These are phyloP conservation scores for Dactylellina leptospora DNA, from an alignment of 2,329 filamentous ascomycete species.

Conservation along the genomic window DNA sequence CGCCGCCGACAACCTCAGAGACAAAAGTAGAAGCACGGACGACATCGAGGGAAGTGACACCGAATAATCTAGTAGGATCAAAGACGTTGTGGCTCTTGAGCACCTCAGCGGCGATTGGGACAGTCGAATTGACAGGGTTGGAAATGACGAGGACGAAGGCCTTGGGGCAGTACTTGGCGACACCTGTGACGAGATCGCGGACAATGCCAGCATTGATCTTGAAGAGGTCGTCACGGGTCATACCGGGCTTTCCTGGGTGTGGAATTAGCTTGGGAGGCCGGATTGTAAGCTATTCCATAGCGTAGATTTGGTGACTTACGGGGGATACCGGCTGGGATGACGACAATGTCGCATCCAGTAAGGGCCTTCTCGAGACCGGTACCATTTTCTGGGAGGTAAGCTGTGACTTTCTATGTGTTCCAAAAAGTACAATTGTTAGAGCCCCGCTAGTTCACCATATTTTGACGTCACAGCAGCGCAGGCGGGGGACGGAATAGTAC, in stretches of 20 bases:
- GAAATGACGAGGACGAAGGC: conserved; percentile 97
- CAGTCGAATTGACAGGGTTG: conserved; percentile 99
- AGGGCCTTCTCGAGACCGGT: conserved; percentile 86
- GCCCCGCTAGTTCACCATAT: conserved; percentile 23
- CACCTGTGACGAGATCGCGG: conserved; percentile 86
- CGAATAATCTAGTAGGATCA: conserved; percentile 93
- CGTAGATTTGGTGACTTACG: conserved; percentile 68
- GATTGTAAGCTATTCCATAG: not conserved
- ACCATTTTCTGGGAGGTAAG: conserved; percentile 84
- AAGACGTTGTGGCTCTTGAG: conserved; percentile 93
- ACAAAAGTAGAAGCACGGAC: conserved; percentile 98
- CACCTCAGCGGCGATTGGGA: conserved; percentile 95
- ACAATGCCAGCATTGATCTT: conserved; percentile 99
- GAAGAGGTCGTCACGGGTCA: conserved; percentile 99
- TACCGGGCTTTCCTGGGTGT: conserved; percentile 88
- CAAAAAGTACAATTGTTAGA: conserved; percentile 12
- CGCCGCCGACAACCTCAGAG: conserved; percentile 81
- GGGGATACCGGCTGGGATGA: conserved; percentile 97
- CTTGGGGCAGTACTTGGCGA: conserved; percentile 88
- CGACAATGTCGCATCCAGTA: conserved; percentile 91
- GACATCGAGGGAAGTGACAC: conserved; percentile 97
- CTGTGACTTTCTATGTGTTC: conserved; percentile 75
- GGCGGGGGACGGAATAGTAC: conserved; percentile 62
- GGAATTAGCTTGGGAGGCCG: conserved; percentile 6
- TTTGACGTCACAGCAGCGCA: conserved; percentile 20